These are phyloP conservation scores for Dalbergia cochinchinensis DNA, from an alignment of 306 rosid genomes.

Conservation along the genomic window DNA sequence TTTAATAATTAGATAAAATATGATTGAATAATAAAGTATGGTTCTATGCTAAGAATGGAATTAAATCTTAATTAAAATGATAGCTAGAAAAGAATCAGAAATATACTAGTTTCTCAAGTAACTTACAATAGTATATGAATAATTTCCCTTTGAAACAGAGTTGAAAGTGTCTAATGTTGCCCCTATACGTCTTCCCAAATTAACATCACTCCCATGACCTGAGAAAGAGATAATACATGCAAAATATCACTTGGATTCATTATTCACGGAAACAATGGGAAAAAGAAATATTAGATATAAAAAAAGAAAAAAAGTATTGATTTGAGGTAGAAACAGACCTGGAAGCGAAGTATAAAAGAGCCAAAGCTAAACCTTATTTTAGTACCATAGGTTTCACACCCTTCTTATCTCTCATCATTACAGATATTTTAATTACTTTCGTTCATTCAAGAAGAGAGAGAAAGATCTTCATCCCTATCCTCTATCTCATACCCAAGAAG, in stretches of 20 bases:
- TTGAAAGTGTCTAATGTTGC: slow-evolving; percentile 49
- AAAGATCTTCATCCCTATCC: slow-evolving; percentile 61
- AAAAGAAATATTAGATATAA: not conserved
- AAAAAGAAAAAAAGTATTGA: not conserved
- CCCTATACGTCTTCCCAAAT: slow-evolving; percentile 42
- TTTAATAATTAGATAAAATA: too few relatives aligned
- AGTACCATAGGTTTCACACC: slow-evolving; percentile 70
- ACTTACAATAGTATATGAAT: slow-evolving; percentile 3
- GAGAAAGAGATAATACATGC: slow-evolving; percentile 18
- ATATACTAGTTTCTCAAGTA: not conserved
- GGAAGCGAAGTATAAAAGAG: slow-evolving; percentile 59
- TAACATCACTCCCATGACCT: slow-evolving; percentile 57
- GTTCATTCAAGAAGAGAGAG: slow-evolving; percentile 31
- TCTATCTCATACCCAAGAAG: slow-evolving; percentile 61
- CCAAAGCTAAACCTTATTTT: slow-evolving; percentile 76
- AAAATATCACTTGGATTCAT: not conserved
- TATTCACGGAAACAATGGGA: not conserved
- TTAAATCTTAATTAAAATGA: not conserved
- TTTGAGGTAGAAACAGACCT: slow-evolving; percentile 54
- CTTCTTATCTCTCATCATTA: slow-evolving; percentile 50
- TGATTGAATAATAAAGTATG: too few relatives aligned
- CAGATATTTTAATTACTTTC: slow-evolving; percentile 23
- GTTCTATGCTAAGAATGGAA: not conserved
- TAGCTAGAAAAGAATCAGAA: not conserved
- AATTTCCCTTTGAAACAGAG: slow-evolving; percentile 44